Evolutionary conservation across 257 asterid species (phyloP).

Genomic region (Ophiorrhiza pumila): DNA sequence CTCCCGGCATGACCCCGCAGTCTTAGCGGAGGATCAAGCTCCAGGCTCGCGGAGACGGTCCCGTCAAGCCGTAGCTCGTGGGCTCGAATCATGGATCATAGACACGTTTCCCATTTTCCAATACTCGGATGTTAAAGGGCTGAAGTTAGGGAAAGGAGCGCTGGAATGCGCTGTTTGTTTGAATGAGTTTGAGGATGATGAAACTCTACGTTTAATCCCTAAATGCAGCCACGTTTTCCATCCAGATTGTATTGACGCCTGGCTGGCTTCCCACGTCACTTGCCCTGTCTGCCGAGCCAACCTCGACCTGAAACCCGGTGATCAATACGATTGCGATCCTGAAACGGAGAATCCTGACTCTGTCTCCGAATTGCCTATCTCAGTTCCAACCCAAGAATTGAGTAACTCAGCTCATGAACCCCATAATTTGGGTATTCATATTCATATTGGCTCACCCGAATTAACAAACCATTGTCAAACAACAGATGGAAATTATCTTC

Average conservation of each 20-base stretch:
- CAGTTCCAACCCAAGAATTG: background rate
- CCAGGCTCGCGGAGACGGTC: background rate
- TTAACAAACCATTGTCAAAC: slow-evolving; percentile 5
- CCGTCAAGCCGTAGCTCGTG: slow-evolving; percentile 13
- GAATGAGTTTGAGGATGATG: slow-evolving; percentile 34
- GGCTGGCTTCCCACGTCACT: slow-evolving; percentile 48
- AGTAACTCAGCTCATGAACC: background rate
- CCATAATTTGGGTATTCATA: slow-evolving; percentile 10
- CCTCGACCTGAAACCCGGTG: slow-evolving; percentile 23
- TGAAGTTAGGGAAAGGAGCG: slow-evolving; percentile 23
- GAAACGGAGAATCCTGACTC: slow-evolving; percentile 1
- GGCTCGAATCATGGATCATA: slow-evolving; percentile 26
- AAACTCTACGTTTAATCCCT: slow-evolving; percentile 37
- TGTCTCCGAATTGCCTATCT: background rate
- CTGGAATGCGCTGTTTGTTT: slow-evolving; percentile 44
- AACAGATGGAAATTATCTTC: background rate
- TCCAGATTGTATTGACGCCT: slow-evolving; percentile 43
- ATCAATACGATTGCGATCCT: background rate
- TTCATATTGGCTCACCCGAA: slow-evolving; percentile 19
- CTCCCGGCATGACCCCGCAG: background rate
- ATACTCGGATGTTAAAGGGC: slow-evolving; percentile 35
- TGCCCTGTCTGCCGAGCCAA: slow-evolving; percentile 62
- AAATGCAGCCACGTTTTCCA: slow-evolving; percentile 42
- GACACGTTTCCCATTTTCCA: slow-evolving; percentile 27
- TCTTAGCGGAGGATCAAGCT: background rate